Evolutionary conservation across 345 rosid species (phyloP).

Genomic region (Eucalyptus brandiana): DNA sequence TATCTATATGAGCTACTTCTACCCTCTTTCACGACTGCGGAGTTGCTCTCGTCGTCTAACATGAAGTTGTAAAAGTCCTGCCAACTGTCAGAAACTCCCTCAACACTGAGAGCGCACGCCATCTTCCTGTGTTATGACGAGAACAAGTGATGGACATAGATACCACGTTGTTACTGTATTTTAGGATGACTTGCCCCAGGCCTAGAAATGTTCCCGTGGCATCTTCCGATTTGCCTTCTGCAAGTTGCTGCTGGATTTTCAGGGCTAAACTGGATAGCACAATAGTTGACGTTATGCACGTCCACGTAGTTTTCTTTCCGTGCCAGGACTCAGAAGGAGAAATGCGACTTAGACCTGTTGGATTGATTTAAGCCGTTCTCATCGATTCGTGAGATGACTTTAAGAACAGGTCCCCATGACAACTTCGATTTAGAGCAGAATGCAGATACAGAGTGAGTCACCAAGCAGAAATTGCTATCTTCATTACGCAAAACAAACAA

Average conservation of each 20-base stretch:
- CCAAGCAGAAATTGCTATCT: background rate
- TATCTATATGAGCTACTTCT: too few species aligned
- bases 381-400: constrained; percentile 22
- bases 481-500: background rate
- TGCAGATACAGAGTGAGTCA: background rate
- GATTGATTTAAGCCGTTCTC: constrained; percentile 7
- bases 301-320: background rate
- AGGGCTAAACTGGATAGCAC: constrained; percentile 6
- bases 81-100: background rate
- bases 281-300: background rate
- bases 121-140: background rate
- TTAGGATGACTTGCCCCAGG: constrained; percentile 1
- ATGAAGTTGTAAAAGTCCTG: constrained; percentile 23
- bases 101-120: too few species aligned
- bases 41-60: background rate
- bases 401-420: constrained; percentile 38
- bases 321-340: background rate
- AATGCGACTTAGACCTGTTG: constrained; percentile 2
- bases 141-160: background rate
- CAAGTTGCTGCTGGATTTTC: constrained; percentile 15
- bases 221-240: constrained; percentile 4
- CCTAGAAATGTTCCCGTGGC: constrained; percentile 10
- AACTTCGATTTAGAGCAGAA: background rate
- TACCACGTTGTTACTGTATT: constrained; percentile 21
- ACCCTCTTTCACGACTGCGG: too few species aligned